A percentile compares a stretch with the other conserved stretches of the same genome.
These are phyloP conservation scores for Luffa acutangula DNA, from an alignment of 306 rosid genomes.

Conservation along the genomic window DNA sequence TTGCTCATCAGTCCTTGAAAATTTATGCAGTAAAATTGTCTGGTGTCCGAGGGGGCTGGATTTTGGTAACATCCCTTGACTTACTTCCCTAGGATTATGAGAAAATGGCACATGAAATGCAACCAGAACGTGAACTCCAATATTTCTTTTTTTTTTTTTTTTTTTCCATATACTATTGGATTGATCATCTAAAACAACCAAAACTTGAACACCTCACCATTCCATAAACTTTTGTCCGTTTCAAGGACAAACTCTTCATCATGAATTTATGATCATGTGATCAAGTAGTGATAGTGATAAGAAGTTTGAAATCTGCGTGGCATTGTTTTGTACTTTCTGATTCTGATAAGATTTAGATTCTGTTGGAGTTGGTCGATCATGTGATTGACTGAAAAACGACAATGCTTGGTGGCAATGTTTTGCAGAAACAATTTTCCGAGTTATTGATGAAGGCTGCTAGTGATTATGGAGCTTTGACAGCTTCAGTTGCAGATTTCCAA, in stretches of 20 bases:
- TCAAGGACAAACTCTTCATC: background rate
- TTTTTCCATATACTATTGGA: background rate
- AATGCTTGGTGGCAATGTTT: slow-evolving; percentile 16
- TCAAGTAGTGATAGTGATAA: background rate
- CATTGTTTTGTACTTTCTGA: slow-evolving; percentile 1
- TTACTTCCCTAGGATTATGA: background rate
- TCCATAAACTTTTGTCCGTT: slow-evolving; percentile 7
- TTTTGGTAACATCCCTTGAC: background rate
- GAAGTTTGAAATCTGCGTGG: background rate
- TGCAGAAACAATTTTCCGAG: slow-evolving; percentile 95
- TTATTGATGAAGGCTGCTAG: slow-evolving; percentile 94
- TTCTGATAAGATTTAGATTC: slow-evolving; percentile 2
- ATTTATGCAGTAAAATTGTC: background rate
- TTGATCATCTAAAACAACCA: slow-evolving; percentile 3
- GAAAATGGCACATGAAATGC: background rate
- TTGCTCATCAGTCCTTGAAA: background rate
- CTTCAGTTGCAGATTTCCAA: slow-evolving; percentile 90
- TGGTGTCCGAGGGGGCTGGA: background rate
- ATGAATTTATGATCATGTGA: background rate
- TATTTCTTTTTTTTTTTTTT: background rate
- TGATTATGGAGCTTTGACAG: slow-evolving; percentile 91
- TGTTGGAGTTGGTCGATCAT: background rate
- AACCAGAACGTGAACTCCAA: background rate
- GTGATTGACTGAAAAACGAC: slow-evolving; percentile 6
- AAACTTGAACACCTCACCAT: background rate